Evolutionary conservation across 2,329 filamentous ascomycete species (phyloP), one percentile per base, ranked within the genome.

Genomic region (Truncatella angustata): DNA sequence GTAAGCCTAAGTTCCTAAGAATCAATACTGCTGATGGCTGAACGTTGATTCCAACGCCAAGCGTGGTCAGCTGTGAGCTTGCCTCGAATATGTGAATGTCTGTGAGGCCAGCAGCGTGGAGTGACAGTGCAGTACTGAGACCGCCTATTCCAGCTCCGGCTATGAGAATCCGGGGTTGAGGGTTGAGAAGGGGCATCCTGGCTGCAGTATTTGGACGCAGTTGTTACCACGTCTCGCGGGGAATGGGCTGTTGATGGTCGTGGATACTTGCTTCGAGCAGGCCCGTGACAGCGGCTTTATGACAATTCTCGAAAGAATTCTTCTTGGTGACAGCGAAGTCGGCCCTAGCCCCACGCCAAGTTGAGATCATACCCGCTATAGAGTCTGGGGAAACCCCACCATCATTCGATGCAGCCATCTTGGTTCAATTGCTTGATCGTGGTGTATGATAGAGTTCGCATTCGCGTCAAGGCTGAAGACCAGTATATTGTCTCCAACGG

Each of bases 21-120:
- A 76, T 71, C 6, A 76, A 60, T 0, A 75, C 71, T 2, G 74
- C 73, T 4, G 71, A 73, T 0, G 73, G 73, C 51, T 76, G 73
- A 2, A 76, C 67, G 48, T 76, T 76, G 60, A 77, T 76, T 4
- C 73, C 73, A 1, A 75, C 72, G 5, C 73, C 73, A 5, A 76
- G 63, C 5, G 71, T 70, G 5, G 70, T 72, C 7, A 76, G 63
- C n/a, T 65, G 62, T 2, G 64, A 64, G 6, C 69, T 67, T 2
- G 73, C 68, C 54, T 76, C 73, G 57, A 71, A 76, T 21, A 76
- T 64, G 37, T 70, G 59, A 45, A 76, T 69, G 58, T 74, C 64
- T n/a, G 60, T 71, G 55, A 71, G 67, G 28, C 63, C 63, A 18
- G 58, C 57, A 23, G 63, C 63, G 49, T 68, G 60, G 3, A 68